Conservation (phyloP, 1,284 basidiomycete species). For the Marasmius tenuissimus region DNA sequence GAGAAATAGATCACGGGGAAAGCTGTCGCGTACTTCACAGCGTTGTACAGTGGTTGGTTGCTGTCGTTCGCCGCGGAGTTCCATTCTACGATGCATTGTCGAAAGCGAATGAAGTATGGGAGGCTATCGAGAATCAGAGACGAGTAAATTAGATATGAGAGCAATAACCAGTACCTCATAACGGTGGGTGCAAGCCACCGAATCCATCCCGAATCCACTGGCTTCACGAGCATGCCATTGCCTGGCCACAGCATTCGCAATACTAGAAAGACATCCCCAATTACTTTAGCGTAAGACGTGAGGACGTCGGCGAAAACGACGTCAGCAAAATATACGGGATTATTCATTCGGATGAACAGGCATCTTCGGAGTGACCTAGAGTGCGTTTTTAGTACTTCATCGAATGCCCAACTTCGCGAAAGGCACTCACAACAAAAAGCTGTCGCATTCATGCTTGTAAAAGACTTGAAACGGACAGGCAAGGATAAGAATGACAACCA, state of each 20-base stretch:
- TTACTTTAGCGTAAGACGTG: constrained; percentile 95
- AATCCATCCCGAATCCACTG: constrained; percentile 59
- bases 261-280: constrained; percentile 93
- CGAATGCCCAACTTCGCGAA: background rate
- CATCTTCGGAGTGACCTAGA: constrained; percentile 71
- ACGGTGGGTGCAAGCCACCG: constrained; percentile 80
- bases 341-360: constrained; percentile 60
- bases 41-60: constrained; percentile 85
- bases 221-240: constrained; percentile 68
- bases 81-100: constrained; percentile 93
- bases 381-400: background rate
- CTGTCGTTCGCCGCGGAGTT: constrained; percentile 63
- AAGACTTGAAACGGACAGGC: constrained; percentile 68
- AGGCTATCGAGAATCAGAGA: constrained; percentile 49
- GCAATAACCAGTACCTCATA: constrained; percentile 69
- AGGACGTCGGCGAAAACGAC: constrained; percentile 94
- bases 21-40: constrained; percentile 93
- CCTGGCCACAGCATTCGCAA: constrained; percentile 78
- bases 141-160: constrained; percentile 7
- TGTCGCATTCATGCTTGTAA: constrained; percentile 69
- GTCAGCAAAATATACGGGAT: constrained; percentile 84
- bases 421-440: constrained; percentile 68
- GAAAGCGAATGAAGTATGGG: constrained; percentile 89
- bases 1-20: constrained; percentile 98
- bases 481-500: constrained; percentile 58